Evolutionary conservation across 768 basidiomycete species (phyloP).

Genomic region (Pholiota conissans): DNA sequence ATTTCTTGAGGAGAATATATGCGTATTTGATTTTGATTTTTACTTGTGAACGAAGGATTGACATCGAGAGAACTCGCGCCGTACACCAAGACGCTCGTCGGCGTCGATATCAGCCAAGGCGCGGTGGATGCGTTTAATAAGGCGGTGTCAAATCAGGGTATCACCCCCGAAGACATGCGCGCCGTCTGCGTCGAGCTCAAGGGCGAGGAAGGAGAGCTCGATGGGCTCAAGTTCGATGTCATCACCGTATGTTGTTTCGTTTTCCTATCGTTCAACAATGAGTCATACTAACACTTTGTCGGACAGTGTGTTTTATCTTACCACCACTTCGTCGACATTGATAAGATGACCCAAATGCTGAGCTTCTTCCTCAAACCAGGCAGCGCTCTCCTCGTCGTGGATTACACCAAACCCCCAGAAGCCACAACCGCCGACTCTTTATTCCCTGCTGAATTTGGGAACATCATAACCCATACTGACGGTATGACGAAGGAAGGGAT

Average conservation of each 20-base stretch:
- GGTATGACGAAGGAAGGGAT: slow-evolving; percentile 28
- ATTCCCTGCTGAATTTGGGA: slow-evolving; percentile 18
- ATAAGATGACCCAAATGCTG: slow-evolving; percentile 46
- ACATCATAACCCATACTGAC: slow-evolving; percentile 30
- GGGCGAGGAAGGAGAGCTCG: slow-evolving; percentile 46
- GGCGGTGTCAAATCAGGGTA: slow-evolving; percentile 59
- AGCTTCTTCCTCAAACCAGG: slow-evolving; percentile 53
- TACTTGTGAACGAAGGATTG: slow-evolving; percentile 55
- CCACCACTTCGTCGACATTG: slow-evolving; percentile 58
- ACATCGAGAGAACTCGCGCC: slow-evolving; percentile 62
- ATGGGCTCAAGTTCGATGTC: slow-evolving; percentile 63
- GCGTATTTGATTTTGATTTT: too few relatives aligned
- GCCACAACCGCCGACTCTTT: not conserved
- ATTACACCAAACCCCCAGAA: slow-evolving; percentile 31
- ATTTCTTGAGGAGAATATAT: too few relatives aligned
- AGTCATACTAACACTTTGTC: too few relatives aligned
- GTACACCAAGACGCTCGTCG: slow-evolving; percentile 62
- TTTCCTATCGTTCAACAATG: too few relatives aligned
- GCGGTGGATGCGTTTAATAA: slow-evolving; percentile 70
- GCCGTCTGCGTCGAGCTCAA: slow-evolving; percentile 56
- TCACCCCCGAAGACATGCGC: slow-evolving; percentile 64
- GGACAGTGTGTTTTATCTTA: slow-evolving; percentile 61
- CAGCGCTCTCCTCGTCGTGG: slow-evolving; percentile 55
- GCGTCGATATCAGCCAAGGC: slow-evolving; percentile 73
- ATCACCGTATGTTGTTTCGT: slow-evolving; percentile 52